phyloP scores from a whole-genome alignment of 208 protist species.

The Herpetomonas tarakana region DNA sequence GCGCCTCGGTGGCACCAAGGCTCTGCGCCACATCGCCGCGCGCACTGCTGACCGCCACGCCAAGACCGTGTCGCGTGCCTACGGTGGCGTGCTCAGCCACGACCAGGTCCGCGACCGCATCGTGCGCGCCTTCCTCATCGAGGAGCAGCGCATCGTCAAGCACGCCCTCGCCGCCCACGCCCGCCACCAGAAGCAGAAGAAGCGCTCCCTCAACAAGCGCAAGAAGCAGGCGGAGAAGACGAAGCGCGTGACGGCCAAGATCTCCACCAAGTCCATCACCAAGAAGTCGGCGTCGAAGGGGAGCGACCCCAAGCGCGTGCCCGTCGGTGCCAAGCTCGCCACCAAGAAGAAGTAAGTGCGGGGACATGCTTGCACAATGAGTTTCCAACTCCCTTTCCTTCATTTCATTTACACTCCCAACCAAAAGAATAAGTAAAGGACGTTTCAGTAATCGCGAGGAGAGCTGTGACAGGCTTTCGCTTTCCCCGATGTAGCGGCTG shows the following conservation, averaged over 20 bases:
- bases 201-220: slow-evolving; percentile 65
- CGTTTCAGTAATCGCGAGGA: too few relatives aligned
- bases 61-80: slow-evolving; percentile 97
- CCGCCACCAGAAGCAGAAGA: slow-evolving; percentile 63
- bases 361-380: too few relatives aligned
- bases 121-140: slow-evolving; percentile 98
- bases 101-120: slow-evolving; percentile 95
- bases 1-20: slow-evolving; percentile 90
- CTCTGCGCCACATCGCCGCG: slow-evolving; percentile 89
- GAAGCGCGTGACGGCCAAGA: slow-evolving; percentile 39
- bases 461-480: too few relatives aligned
- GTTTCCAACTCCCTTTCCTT: too few relatives aligned
- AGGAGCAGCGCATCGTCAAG: slow-evolving; percentile 99
- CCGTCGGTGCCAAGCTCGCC: slow-evolving; percentile 68
- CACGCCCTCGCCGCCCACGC: slow-evolving; percentile 67
- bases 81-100: slow-evolving; percentile 96
- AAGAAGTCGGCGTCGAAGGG: slow-evolving; percentile 50
- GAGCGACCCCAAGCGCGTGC: slow-evolving; percentile 29
- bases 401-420: too few relatives aligned
- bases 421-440: too few relatives aligned
- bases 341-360: slow-evolving; percentile 60
- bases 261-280: slow-evolving; percentile 20
- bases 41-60: slow-evolving; percentile 80
- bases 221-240: slow-evolving; percentile 55
- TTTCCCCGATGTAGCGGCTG: too few relatives aligned